Conservation (phyloP, 139 green algal species). For the Asterochloris erici region DNA sequence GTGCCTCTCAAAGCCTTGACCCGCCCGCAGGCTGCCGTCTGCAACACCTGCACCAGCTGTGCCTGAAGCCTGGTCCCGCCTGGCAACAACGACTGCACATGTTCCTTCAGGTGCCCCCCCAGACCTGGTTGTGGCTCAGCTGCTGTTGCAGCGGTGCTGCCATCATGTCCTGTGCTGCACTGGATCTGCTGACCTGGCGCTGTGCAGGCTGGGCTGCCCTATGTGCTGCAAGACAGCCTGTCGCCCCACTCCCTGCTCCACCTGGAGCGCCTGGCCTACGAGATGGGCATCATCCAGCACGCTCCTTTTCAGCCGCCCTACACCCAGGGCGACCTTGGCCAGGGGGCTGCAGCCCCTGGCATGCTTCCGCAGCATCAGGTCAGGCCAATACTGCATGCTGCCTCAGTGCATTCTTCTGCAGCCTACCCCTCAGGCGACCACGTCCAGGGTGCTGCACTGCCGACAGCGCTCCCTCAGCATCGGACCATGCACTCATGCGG, state of each 20-base stretch:
- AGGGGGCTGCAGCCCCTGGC: background rate
- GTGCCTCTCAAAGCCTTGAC: too few species aligned
- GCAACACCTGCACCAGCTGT: background rate
- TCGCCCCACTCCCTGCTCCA: background rate
- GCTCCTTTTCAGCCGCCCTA: background rate
- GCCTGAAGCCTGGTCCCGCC: background rate
- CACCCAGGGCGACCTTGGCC: background rate
- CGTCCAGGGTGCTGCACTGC: too few species aligned
- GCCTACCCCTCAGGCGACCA: too few species aligned
- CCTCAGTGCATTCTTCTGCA: too few species aligned
- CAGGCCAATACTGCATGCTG: too few species aligned
- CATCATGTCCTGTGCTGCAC: background rate
- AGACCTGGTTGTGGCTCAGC: background rate
- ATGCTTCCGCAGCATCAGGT: background rate
- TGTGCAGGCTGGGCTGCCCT: constrained; percentile 14
- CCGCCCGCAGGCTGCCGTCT: background rate
- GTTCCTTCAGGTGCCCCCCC: background rate
- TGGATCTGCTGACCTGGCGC: background rate
- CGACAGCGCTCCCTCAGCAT: too few species aligned
- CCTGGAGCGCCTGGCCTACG: background rate
- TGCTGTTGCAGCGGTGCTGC: background rate
- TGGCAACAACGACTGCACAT: background rate
- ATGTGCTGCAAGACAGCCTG: constrained; percentile 9
- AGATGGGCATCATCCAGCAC: background rate
- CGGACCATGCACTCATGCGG: too few species aligned